phyloP scores from a whole-genome alignment of 768 basidiomycete genomes.

The Pleurotus ostreatus region DNA sequence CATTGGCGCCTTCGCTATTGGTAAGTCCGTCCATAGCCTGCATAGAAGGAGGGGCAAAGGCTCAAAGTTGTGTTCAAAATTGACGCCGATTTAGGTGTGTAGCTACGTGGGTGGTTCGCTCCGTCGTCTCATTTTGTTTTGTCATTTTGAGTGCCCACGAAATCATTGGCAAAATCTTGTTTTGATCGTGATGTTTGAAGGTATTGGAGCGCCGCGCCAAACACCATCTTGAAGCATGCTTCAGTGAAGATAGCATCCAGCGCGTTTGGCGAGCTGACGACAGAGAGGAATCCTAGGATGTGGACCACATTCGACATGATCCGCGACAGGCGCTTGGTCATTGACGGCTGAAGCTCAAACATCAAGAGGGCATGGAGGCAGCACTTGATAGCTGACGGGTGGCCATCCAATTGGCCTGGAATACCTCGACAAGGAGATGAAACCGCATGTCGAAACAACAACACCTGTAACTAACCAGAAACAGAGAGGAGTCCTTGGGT shows the following conservation, averaged over 20 bases:
- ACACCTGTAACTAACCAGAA: too few species aligned
- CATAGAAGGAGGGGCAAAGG: too few species aligned
- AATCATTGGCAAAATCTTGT: constrained; percentile 49
- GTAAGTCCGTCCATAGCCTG: too few species aligned
- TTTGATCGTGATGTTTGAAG: constrained; percentile 82
- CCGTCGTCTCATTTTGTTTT: too few species aligned
- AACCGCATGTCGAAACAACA: constrained; percentile 67
- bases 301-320: constrained; percentile 93
- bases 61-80: too few species aligned
- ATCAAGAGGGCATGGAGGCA: constrained; percentile 87
- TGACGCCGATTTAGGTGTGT: too few species aligned
- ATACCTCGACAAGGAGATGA: constrained; percentile 70
- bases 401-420: constrained; percentile 63
- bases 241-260: constrained; percentile 91
- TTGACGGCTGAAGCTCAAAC: constrained; percentile 80
- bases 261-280: constrained; percentile 75
- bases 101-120: too few species aligned
- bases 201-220: constrained; percentile 91
- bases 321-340: constrained; percentile 72
- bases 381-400: constrained; percentile 76
- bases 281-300: constrained; percentile 86
- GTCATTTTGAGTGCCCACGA: constrained; percentile 63
- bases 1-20: too few species aligned
- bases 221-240: constrained; percentile 87
- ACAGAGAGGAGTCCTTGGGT: too few species aligned